Evolutionary conservation across 345 rosid genomes (phyloP).

Genomic region (Camelina laxa): DNA sequence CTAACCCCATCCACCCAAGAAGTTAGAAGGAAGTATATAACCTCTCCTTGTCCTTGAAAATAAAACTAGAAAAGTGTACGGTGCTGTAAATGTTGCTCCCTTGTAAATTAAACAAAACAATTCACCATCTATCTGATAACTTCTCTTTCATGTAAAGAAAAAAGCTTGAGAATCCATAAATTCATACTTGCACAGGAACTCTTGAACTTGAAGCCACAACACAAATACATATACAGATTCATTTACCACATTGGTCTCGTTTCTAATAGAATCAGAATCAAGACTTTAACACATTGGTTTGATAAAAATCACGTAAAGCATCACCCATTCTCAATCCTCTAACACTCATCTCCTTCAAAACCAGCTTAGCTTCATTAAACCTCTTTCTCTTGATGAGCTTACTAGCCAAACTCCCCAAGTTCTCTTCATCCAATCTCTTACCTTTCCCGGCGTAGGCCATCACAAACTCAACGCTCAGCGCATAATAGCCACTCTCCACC

Average conservation of each 20-base stretch:
- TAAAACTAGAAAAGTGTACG: conserved; percentile 12
- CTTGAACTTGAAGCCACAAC: background rate
- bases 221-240: background rate
- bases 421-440: conserved; percentile 54
- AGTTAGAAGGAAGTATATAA: background rate
- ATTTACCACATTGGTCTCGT: background rate
- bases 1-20: conserved; percentile 23
- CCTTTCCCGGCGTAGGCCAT: conserved; percentile 56
- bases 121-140: conserved; percentile 27
- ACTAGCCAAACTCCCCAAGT: conserved; percentile 57
- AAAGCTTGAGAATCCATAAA: background rate
- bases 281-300: background rate
- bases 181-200: background rate
- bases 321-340: conserved; percentile 51
- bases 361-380: conserved; percentile 51
- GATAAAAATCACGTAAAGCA: conserved; percentile 26
- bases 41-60: conserved; percentile 31
- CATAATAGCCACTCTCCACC: conserved; percentile 49
- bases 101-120: conserved; percentile 31
- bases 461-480: conserved; percentile 59
- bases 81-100: conserved; percentile 26
- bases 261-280: conserved; percentile 7
- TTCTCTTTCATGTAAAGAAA: background rate
- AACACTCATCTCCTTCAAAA: conserved; percentile 61
- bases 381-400: conserved; percentile 50